Evolutionary conservation across 257 asterid genomes (phyloP).

Genomic region (Gentiana dahurica): DNA sequence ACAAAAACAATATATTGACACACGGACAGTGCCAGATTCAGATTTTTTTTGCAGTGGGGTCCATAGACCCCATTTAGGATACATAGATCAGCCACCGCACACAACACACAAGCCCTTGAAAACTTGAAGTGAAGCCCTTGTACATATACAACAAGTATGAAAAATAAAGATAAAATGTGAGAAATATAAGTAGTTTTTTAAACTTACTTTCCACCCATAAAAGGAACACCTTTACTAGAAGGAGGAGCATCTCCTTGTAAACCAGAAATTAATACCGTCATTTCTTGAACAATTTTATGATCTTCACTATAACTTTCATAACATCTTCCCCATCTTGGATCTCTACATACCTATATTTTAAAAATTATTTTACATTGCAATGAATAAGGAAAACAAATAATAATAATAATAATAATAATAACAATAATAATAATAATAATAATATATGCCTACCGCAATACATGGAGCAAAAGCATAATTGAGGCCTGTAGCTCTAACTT

Average conservation of each 20-base stretch:
- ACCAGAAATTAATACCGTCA: slow-evolving; percentile 34
- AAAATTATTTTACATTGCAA: too few species aligned
- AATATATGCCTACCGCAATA: slow-evolving; percentile 18
- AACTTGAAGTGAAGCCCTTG: too few species aligned
- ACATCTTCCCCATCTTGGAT: slow-evolving; percentile 39
- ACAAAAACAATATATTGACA: background rate
- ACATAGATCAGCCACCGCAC: background rate
- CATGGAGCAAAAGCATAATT: slow-evolving; percentile 30
- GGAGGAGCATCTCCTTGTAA: slow-evolving; percentile 47
- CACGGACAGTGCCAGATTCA: too few species aligned
- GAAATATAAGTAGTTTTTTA: background rate
- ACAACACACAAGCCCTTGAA: background rate
- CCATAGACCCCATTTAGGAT: background rate
- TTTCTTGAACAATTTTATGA: slow-evolving; percentile 21
- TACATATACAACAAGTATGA: too few species aligned
- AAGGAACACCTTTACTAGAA: slow-evolving; percentile 28
- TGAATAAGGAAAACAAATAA: too few species aligned
- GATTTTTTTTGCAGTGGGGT: background rate
- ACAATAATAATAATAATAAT: too few species aligned
- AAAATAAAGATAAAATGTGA: too few species aligned
- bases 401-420: background rate
- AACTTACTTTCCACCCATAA: slow-evolving; percentile 42
- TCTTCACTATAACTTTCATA: slow-evolving; percentile 34
- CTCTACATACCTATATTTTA: slow-evolving; percentile 25
- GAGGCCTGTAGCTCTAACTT: slow-evolving; percentile 32